These are phyloP conservation scores for Fusarium liriodendri DNA, from an alignment of 2,329 filamentous ascomycete genomes.

Conservation along the genomic window DNA sequence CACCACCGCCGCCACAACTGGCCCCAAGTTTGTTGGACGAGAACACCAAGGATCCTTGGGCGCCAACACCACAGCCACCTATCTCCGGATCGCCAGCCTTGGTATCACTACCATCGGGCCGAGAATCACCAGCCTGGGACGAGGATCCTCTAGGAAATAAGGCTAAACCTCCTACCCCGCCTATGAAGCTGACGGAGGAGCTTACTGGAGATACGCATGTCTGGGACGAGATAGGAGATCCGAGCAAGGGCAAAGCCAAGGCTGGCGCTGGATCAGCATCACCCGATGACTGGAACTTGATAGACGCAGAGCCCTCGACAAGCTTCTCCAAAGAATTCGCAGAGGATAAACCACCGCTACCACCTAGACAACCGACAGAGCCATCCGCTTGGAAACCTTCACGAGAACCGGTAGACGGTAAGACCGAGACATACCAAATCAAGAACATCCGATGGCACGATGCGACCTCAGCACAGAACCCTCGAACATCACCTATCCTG, in stretches of 20 bases:
- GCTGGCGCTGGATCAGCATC: slow-evolving; percentile 38
- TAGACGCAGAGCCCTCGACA: slow-evolving; percentile 55
- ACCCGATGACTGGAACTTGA: slow-evolving; percentile 63
- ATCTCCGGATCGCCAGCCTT: slow-evolving; percentile 47
- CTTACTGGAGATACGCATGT: slow-evolving; percentile 57
- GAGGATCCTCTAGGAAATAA: slow-evolving; percentile 47
- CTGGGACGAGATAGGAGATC: slow-evolving; percentile 60
- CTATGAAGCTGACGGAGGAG: slow-evolving; percentile 47
- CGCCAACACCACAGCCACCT: slow-evolving; percentile 43
- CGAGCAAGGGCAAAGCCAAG: slow-evolving; percentile 57
- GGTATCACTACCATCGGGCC: slow-evolving; percentile 52
- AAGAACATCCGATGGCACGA: slow-evolving; percentile 92
- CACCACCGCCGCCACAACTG: slow-evolving; percentile 6
- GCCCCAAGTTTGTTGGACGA: slow-evolving; percentile 39
- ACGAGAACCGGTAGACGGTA: slow-evolving; percentile 56
- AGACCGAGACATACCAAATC: slow-evolving; percentile 87
- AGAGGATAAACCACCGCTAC: slow-evolving; percentile 50
- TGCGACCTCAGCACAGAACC: slow-evolving; percentile 64
- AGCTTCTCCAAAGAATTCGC: slow-evolving; percentile 19
- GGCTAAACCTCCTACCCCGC: slow-evolving; percentile 36
- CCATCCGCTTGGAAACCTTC: slow-evolving; percentile 52
- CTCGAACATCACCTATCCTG: slow-evolving; percentile 85
- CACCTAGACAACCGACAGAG: slow-evolving; percentile 48
- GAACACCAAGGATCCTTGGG: slow-evolving; percentile 45
- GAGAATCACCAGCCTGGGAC: slow-evolving; percentile 54